Evolutionary conservation across 2,329 filamentous ascomycete genomes (phyloP), one percentile per base, ranked within the genome.

Genomic region (Aspergillus sp.): DNA sequence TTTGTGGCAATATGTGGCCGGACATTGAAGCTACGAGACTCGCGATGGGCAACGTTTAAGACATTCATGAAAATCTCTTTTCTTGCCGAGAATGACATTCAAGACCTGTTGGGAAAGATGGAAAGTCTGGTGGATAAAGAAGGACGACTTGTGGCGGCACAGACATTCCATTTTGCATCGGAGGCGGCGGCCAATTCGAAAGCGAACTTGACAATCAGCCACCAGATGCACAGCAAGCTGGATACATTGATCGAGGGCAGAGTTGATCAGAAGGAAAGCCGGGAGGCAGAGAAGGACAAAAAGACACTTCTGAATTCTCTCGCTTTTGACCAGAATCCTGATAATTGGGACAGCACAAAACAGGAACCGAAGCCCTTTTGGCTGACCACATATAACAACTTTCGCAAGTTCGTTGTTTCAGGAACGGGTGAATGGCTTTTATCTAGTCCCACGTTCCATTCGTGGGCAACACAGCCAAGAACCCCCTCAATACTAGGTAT

Each of bases 381-480:
- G 51, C 49, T 48, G 31, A 35, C 32, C 7, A 46, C 39, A 8
- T 53, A 53, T 31, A 43, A 48, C n/a, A 51, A 51, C 27, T 50
- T 47, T 29, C 44, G 47, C 5, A 51, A 44, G 6, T 38, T 28
- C 9, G 49, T 48, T 6, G 40, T 53, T 1, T 41, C 43, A 9
- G 51, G 37, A 1, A 51, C 51, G 0, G 51, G 51, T 2, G 31
- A 52, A 36, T 53, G 51, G 51, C 35, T 50, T n/a, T 50, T 53
- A 9, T 30, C 12, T 2, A 47, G 52, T 13, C 45, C 33, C 7
- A 35, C 36, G 12, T 52, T 50, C n/a, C 29, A 31, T 19, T 37
- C 43, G 8, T 53, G 49, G 46, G 47, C 46, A 26, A 42, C 35
- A 4, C n/a, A 12, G n/a, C 31, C 19, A 32, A 37, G 33, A 5